Evolutionary conservation across 768 basidiomycete genomes (phyloP).

Genomic region (Rhodotorula babjevae): DNA sequence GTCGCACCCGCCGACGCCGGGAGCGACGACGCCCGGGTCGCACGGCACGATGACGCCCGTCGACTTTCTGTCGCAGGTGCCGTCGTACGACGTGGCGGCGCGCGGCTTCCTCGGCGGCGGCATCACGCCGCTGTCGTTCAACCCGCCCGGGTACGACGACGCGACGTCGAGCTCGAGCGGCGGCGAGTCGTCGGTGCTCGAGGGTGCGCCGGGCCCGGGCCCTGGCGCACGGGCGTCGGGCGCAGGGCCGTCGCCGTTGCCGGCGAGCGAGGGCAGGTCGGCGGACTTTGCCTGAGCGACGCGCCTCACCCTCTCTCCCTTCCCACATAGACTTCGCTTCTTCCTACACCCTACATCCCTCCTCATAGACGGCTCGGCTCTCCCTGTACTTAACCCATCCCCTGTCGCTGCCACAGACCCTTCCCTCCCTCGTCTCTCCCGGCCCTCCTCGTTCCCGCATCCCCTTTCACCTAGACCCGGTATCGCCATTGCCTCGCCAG

Average conservation of each 20-base stretch:
- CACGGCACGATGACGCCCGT: background rate
- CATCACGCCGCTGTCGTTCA: slow-evolving; percentile 74
- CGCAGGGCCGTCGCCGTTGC: background rate
- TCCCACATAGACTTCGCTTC: background rate
- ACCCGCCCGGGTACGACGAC: slow-evolving; percentile 83
- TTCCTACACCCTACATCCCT: too few species aligned
- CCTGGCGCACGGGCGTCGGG: background rate
- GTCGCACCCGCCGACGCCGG: background rate
- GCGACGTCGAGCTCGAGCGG: slow-evolving; percentile 5
- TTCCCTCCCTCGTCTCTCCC: background rate
- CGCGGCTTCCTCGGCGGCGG: slow-evolving; percentile 83
- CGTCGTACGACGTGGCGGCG: slow-evolving; percentile 76
- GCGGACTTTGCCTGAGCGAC: background rate
- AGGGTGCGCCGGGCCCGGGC: background rate
- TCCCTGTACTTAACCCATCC: background rate
- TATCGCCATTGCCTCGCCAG: background rate
- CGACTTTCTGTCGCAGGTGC: slow-evolving; percentile 64
- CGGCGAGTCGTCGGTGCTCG: background rate
- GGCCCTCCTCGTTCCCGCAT: background rate
- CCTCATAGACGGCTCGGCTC: background rate
- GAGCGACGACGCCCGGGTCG: slow-evolving; percentile 4
- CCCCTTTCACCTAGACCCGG: too few species aligned
- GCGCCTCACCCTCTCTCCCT: too few species aligned
- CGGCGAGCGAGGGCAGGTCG: too few species aligned
- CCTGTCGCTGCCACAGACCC: background rate